Evolutionary conservation across 2,329 filamentous ascomycete genomes (phyloP).

Genomic region (Diaporthe sp.): DNA sequence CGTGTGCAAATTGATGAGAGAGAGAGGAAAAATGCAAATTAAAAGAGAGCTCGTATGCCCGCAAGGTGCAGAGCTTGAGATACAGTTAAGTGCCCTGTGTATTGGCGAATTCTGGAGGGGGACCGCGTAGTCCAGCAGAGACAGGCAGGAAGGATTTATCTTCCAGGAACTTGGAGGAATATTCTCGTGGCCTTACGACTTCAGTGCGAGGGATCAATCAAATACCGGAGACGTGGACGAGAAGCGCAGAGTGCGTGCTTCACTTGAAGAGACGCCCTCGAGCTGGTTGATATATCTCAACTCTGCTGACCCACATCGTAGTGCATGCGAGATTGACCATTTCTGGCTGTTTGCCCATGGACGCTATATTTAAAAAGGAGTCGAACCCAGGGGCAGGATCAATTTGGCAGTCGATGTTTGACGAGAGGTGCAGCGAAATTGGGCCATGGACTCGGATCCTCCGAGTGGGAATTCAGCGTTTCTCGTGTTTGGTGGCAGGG

Average conservation of each 20-base stretch:
- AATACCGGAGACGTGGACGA: neutral
- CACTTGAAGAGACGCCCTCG: neutral
- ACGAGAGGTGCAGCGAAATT: slow-evolving; percentile 24
- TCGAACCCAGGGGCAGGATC: slow-evolving; percentile 11
- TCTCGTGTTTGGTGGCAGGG: slow-evolving; percentile 16
- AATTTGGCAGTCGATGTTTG: slow-evolving; percentile 17
- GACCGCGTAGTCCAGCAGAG: neutral
- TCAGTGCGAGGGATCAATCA: neutral
- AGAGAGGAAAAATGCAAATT: neutral
- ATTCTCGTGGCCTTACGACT: neutral
- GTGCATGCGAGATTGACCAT: slow-evolving; percentile 20
- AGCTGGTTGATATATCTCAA: neutral
- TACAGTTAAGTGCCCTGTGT: neutral
- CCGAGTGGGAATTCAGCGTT: slow-evolving; percentile 9
- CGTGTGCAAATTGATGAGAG: neutral
- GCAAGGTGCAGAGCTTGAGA: neutral
- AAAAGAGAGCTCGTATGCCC: neutral
- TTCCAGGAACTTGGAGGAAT: neutral
- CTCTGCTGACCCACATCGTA: neutral
- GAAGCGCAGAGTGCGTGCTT: neutral
- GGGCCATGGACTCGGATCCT: slow-evolving; percentile 18
- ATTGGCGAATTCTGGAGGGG: neutral
- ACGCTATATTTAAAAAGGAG: slow-evolving; percentile 25
- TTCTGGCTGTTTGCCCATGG: neutral
- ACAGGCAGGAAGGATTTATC: neutral